A percentile compares a stretch with the other conserved stretches of the same genome.
Conservation (phyloP, 768 basidiomycete species). For the Termitomyces sp. region DNA sequence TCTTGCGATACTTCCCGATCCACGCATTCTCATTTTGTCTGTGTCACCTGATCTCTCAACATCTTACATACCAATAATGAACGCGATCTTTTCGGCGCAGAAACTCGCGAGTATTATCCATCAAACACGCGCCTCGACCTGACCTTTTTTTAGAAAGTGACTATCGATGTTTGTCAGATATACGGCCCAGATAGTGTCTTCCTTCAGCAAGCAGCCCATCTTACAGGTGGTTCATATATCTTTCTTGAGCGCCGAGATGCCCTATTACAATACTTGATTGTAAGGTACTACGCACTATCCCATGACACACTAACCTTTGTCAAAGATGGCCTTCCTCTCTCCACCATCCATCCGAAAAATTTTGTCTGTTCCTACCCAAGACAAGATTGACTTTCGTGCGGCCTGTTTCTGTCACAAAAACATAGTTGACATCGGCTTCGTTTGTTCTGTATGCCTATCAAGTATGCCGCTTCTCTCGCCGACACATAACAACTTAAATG, state of each 20-base stretch:
- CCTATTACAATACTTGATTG: constrained; percentile 89
- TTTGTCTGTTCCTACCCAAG: constrained; percentile 85
- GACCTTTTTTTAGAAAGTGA: constrained; percentile 66
- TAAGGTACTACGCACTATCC: constrained; percentile 19
- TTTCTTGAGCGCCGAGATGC: constrained; percentile 75
- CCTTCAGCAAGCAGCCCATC: constrained; percentile 93
- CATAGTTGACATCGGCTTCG: constrained; percentile 94
- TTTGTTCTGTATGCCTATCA: constrained; percentile 97
- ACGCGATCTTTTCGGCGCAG: constrained; percentile 97
- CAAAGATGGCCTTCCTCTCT: constrained; percentile 73
- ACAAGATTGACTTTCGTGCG: constrained; percentile 93
- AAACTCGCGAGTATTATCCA: constrained; percentile 61
- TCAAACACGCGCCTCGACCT: not conserved
- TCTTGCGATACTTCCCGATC: constrained; percentile 28
- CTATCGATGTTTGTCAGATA: constrained; percentile 93
- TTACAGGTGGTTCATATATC: constrained; percentile 93
- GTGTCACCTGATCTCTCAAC: constrained; percentile 87
- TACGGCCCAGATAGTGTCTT: constrained; percentile 89
- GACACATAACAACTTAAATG: not conserved
- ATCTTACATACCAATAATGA: constrained; percentile 98
- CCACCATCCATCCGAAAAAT: constrained; percentile 61
- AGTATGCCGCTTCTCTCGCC: constrained; percentile 50
- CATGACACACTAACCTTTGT: constrained; percentile 1
- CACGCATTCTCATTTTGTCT: constrained; percentile 63
- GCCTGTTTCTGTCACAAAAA: constrained; percentile 99